These are phyloP conservation scores for Penicillium flavigenum DNA, from an alignment of 495 filamentous ascomycete species.

Conservation along the genomic window DNA sequence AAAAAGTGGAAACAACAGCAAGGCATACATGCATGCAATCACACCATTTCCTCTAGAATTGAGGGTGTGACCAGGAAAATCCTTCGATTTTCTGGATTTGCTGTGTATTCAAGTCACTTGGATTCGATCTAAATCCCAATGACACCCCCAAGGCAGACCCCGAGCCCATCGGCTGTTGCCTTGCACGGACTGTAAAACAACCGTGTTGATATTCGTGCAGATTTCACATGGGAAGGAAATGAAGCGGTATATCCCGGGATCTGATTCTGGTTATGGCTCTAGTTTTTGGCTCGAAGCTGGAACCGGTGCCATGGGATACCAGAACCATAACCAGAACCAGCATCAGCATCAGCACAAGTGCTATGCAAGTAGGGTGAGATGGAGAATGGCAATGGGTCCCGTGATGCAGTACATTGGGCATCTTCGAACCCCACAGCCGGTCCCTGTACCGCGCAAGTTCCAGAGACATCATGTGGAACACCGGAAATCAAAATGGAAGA, in stretches of 20 bases:
- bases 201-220: not conserved
- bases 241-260: not conserved
- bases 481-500: constrained; percentile 3
- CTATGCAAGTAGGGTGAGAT: not conserved
- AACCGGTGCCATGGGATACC: not conserved
- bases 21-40: constrained; percentile 9
- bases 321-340: not conserved
- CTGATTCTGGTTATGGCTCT: not conserved
- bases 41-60: not conserved
- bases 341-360: not conserved
- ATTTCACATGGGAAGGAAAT: not conserved
- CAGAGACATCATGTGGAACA: not conserved
- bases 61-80: constrained; percentile 2
- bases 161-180: not conserved
- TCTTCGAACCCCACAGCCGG: not conserved
- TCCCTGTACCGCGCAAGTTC: not conserved
- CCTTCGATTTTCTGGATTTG: constrained; percentile 7
- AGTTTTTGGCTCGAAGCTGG: not conserved
- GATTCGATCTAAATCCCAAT: not conserved
- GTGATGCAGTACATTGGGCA: not conserved
- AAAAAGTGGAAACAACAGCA: constrained; percentile 1
- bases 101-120: not conserved
- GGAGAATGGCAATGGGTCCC: not conserved
- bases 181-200: not conserved
- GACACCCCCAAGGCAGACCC: not conserved